Evolutionary conservation across 2,329 filamentous ascomycete species (phyloP), one percentile per base, ranked within the genome.

Genomic region (Cercospora sojina): DNA sequence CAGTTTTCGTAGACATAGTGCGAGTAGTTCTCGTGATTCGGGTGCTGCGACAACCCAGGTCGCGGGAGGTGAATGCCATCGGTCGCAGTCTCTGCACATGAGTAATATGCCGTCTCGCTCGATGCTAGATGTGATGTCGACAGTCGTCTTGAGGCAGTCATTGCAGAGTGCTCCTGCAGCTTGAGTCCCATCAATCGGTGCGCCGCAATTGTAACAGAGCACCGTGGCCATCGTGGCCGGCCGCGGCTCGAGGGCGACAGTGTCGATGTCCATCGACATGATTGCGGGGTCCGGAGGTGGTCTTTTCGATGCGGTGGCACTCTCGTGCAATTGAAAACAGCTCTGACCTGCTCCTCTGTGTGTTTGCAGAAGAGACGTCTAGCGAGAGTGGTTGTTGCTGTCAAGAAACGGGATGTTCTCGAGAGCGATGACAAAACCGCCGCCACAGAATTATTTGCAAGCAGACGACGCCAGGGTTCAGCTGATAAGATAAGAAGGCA

Each of bases 201-300:
- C 93, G 77, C 94, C 95, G 80, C 95, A 99, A 85, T 98, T 97
- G 83, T 92, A 97, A 81, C 95, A 99, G 66, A 99, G 90, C 77
- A 98, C 97, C n/a, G 89, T 91, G 67, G 77, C 76, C 20, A 72
- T 70, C 7, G 71, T 73, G 23, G 74, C 71, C 69, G 72, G 73
- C 72, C 65, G 80, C 32, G 72, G 71, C 43, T 71, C 62, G 62
- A 76, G 74, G 35, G 72, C 73, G 62, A 73, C 74, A 31, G 72
- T 71, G 69, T 79, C 77, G 65, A 79, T 73, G 59, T 79, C 77
- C 77, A 79, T 79, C 59, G 77, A 78, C 77, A 78, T 78, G 65
- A 16, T 72, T 67, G 70, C 51, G 60, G 60, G 25, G 49, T 56
- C 25, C 7, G 51, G 35, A 41, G 35, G 23, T 2, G 20, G 18